A percentile compares a stretch with the other conserved stretches of the same genome.
These are phyloP conservation scores for Citrus mangshanensis DNA, from an alignment of 345 rosid species.

Conservation along the genomic window DNA sequence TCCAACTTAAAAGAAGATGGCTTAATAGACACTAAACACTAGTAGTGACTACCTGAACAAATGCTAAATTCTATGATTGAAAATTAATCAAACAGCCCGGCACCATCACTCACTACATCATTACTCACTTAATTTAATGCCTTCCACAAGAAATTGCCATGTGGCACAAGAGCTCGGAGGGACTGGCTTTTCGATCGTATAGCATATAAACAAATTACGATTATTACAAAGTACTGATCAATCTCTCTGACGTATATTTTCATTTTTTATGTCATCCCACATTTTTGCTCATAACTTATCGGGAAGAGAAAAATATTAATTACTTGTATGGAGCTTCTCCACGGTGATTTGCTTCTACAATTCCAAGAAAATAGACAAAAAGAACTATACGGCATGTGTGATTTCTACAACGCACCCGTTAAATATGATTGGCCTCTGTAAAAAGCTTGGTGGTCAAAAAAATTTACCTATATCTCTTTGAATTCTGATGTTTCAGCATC, in stretches of 20 bases:
- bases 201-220: background rate
- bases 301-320: background rate
- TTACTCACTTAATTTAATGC: too few relatives aligned
- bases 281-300: constrained; percentile 7
- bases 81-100: too few relatives aligned
- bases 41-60: too few relatives aligned
- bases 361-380: constrained; percentile 3
- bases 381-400: constrained; percentile 15
- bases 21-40: too few relatives aligned
- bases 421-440: background rate
- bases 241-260: background rate
- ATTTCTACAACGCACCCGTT: background rate
- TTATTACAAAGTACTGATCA: background rate
- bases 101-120: too few relatives aligned
- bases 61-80: too few relatives aligned
- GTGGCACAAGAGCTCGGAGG: background rate
- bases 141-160: too few relatives aligned
- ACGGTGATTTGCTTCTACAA: constrained; percentile 15
- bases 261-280: background rate
- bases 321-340: constrained; percentile 13
- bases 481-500: constrained; percentile 36
- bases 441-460: background rate
- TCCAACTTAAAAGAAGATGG: too few relatives aligned
- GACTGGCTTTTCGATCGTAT: background rate
- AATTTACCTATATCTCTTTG: constrained; percentile 25